These are phyloP conservation scores for Trichoderma gracile DNA, from an alignment of 2,329 filamentous ascomycete genomes.

Conservation along the genomic window DNA sequence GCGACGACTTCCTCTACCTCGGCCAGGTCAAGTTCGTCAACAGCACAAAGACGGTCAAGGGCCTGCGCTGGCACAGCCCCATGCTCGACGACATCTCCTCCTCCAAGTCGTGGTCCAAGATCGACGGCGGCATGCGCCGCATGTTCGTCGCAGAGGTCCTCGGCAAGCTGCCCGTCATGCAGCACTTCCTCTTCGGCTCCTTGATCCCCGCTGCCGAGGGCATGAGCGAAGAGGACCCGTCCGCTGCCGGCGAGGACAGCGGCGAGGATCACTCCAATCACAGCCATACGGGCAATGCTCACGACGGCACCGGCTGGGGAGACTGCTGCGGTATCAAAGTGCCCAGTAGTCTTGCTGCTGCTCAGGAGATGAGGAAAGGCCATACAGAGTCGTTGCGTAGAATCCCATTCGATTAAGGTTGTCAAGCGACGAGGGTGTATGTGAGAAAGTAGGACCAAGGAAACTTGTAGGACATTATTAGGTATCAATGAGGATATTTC, in stretches of 20 bases:
- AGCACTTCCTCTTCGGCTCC: conserved; percentile 93
- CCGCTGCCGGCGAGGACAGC: conserved; percentile 49
- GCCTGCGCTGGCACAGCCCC: conserved; percentile 91
- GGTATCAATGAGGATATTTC: too few relatives aligned
- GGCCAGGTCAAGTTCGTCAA: conserved; percentile 94
- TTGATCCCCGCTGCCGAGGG: conserved; percentile 76
- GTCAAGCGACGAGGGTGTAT: too few relatives aligned
- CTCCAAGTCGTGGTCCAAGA: conserved; percentile 85
- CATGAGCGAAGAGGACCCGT: conserved; percentile 70
- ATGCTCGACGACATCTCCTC: conserved; percentile 98
- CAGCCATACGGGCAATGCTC: conserved; percentile 60
- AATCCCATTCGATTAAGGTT: conserved; percentile 73
- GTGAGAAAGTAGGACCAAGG: too few relatives aligned
- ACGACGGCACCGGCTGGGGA: conserved; percentile 74
- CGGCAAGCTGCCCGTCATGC: conserved; percentile 94
- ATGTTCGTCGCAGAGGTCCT: conserved; percentile 97
- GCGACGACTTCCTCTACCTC: conserved; percentile 82
- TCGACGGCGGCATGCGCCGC: conserved; percentile 90
- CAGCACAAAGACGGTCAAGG: conserved; percentile 92
- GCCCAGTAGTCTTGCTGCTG: conserved; percentile 88
- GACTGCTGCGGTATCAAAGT: conserved; percentile 99
- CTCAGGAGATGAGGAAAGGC: conserved; percentile 82
- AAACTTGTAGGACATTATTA: too few relatives aligned
- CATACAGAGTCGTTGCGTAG: conserved; percentile 63
- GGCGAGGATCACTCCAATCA: conserved; percentile 63